Evolutionary conservation across 257 asterid genomes (phyloP), one percentile per base, ranked within the genome.

Genomic region (Solanum dulcamara): DNA sequence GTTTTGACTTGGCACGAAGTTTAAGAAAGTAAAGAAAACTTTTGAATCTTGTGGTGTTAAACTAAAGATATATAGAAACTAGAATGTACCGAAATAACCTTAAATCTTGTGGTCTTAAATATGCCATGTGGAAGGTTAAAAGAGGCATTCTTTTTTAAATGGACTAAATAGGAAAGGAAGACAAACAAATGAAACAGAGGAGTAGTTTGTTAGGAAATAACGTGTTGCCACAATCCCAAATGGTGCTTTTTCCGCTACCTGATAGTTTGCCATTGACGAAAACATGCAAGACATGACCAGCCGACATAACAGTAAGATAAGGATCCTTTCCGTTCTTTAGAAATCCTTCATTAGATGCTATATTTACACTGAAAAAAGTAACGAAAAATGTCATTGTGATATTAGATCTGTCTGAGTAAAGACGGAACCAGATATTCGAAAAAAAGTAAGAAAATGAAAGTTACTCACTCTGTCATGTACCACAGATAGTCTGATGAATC

Each of bases 251-350:
- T 40, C 37, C 68, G 28, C 48, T 81, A 96, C 99, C 99, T 89
- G 96, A 83, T 84, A 91, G 88, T 84, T 87, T 86, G n/a, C 95
- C 98, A 40, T 94, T 93, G 88, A 93, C 42, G 70, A 93, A 96
- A 80, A 96, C 97, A 44, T 93, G 99, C 93, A 96, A 85, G 83
- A 93, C 91, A 71, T 96, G 98, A 57, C 99, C 98, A 15, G 99
- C 98, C 30, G 98, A 96, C 97, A 93, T 88, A 14, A 94, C 94
- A 22, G 92, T 91, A 87, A 96, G 94, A 83, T 84, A 74, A 10
- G 98, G 96, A 85, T 83, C 72, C 37, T 89, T 82, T 70, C 98
- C 94, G 15, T 55, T 89, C 93, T 89, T 91, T 32, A 94, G 85
- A 86, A 93, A 94, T 86, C 91, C 94, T 85, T 96, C 99, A 46